Evolutionary conservation across 805 yeast genomes (phyloP).

Genomic region (Cyberlindnera xylosilytica): DNA sequence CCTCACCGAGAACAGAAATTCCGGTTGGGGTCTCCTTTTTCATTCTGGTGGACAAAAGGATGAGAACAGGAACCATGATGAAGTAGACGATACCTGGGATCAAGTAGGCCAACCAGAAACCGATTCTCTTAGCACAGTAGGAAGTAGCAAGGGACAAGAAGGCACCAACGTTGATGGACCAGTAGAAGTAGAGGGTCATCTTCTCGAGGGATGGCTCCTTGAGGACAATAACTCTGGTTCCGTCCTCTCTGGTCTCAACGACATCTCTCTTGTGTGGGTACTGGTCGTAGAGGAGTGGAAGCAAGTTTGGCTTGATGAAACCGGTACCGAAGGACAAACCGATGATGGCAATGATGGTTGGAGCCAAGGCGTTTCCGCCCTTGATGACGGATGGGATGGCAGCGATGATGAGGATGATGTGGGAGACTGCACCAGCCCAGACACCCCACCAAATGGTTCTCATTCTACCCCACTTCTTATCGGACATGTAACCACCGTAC

Average conservation of each 20-base stretch:
- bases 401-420: slow-evolving; percentile 62
- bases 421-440: slow-evolving; percentile 57
- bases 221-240: slow-evolving; percentile 66
- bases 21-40: slow-evolving; percentile 29
- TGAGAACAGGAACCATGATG: slow-evolving; percentile 47
- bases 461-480: slow-evolving; percentile 70
- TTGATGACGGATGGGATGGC: slow-evolving; percentile 56
- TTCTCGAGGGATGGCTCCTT: slow-evolving; percentile 70
- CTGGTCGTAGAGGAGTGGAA: slow-evolving; percentile 75
- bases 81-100: slow-evolving; percentile 62
- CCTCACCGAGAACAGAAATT: slow-evolving; percentile 41
- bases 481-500: slow-evolving; percentile 73
- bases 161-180: slow-evolving; percentile 74
- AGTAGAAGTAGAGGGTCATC: slow-evolving; percentile 72
- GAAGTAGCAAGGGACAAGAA: slow-evolving; percentile 76
- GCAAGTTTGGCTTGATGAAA: slow-evolving; percentile 69
- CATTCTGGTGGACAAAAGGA: slow-evolving; percentile 28
- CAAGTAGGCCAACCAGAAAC: slow-evolving; percentile 73
- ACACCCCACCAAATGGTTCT: slow-evolving; percentile 63
- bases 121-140: slow-evolving; percentile 60
- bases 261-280: slow-evolving; percentile 59
- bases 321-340: slow-evolving; percentile 77
- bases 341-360: slow-evolving; percentile 42
- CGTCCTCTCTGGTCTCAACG: slow-evolving; percentile 53
- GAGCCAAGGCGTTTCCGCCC: slow-evolving; percentile 55